These are phyloP conservation scores for Tulasnella sp. DNA, from an alignment of 768 basidiomycete species.

Conservation along the genomic window DNA sequence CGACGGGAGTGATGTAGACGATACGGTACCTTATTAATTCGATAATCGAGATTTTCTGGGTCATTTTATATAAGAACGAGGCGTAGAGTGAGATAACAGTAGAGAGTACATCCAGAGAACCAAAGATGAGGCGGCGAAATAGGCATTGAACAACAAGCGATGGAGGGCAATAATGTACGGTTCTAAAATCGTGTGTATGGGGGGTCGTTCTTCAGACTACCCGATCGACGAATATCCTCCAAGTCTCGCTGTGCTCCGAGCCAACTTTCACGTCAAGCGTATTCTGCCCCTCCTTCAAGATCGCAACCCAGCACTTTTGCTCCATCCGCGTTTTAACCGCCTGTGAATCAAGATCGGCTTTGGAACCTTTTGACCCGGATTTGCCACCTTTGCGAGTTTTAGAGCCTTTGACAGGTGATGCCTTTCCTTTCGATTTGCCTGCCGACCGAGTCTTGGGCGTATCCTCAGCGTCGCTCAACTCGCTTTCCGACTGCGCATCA, in stretches of 20 bases:
- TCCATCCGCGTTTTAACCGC: slow-evolving; percentile 11
- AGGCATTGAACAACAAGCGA: neutral
- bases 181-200: neutral
- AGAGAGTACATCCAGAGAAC: neutral
- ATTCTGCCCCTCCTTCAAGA: slow-evolving; percentile 19
- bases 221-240: slow-evolving; percentile 33
- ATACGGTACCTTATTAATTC: neutral
- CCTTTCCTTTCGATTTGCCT: slow-evolving; percentile 19
- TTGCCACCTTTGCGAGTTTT: slow-evolving; percentile 10
- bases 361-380: neutral
- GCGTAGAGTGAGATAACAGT: slow-evolving; percentile 1
- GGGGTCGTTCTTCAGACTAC: neutral
- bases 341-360: neutral
- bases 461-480: slow-evolving; percentile 22
- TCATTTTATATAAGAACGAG: neutral
- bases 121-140: neutral
- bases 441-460: neutral
- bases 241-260: slow-evolving; percentile 25
- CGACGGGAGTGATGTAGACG: slow-evolving; percentile 11
- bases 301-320: slow-evolving; percentile 17
- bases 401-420: neutral
- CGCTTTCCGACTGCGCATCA: slow-evolving; percentile 5
- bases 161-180: neutral
- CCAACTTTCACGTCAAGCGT: slow-evolving; percentile 32
- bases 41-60: neutral